Evolutionary conservation across 495 filamentous ascomycete species (phyloP), one percentile per base, ranked within the genome.

Genomic region (Penicillium crystallinum): DNA sequence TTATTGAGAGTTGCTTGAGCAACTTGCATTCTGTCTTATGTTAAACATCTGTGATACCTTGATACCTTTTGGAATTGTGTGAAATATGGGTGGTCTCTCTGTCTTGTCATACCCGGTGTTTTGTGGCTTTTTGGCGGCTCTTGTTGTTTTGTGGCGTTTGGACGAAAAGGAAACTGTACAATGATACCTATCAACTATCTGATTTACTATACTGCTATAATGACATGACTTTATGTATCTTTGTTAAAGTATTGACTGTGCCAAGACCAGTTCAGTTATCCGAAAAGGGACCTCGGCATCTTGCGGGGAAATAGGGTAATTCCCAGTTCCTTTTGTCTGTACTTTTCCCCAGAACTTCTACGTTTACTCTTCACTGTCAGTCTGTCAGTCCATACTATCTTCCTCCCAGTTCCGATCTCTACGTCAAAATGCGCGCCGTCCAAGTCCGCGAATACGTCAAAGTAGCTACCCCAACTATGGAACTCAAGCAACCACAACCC

Each of bases 381-480:
- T 3, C 23, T 27, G 23, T 27, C 23, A 27, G 23, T 3, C 23
- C 7, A 7, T 3, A 27, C 6, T n/a, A 29, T 17, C 17, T n/a
- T 17, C n/a, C 30, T 37, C 25, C 4, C 23, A 49, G 31, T 39
- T 14, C 27, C 17, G 40, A 31, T 30, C 1, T 45, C 34, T 23
- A 54, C 33, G 29, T 19, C 58, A 77, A 53, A 18, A 97, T 97
- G 91, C 83, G 82, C 56, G 91, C 82, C 54, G 89, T 97, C 53
- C 88, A 95, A 70, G 59, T 97, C 46, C 80, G 75, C 57, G 69
- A 88, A 76, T 95, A 95, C 62, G 88, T 95, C 71, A 86, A 89
- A 76, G 90, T 86, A 70, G 54, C 63, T 52, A 17, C 25, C 18
- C 31, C 25, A 18, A 40, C 36, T 33, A 21, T 19, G 23, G 12